These are phyloP conservation scores for Phytopythium litorale DNA, from an alignment of 352 stramenopile genomes.

Conservation along the genomic window DNA sequence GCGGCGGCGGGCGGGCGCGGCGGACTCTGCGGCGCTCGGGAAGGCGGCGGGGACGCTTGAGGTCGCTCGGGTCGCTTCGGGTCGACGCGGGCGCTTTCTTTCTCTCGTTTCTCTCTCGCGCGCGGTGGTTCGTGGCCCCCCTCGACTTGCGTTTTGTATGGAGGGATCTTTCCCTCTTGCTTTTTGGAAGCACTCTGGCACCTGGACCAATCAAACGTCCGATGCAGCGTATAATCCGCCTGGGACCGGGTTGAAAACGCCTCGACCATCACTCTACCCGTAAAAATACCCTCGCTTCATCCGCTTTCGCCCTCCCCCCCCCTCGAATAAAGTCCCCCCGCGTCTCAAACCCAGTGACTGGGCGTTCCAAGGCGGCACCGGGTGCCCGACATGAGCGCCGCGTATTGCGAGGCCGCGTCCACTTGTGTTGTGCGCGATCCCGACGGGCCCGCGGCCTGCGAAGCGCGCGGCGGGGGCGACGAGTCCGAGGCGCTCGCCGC, in stretches of 20 bases:
- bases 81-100: not conserved
- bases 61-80: not conserved
- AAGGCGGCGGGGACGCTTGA: not conserved
- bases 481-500: not conserved
- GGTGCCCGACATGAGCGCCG: not conserved
- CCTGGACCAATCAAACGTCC: no score
- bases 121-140: no score
- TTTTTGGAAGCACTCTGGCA: no score
- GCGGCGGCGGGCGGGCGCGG: not conserved
- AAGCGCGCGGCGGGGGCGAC: not conserved
- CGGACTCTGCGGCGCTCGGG: not conserved
- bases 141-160: constrained; percentile 15
- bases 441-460: not conserved
- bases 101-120: constrained; percentile 2
- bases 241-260: no score
- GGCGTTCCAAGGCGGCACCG: no score
- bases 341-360: no score
- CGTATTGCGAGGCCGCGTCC: not conserved
- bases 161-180: no score
- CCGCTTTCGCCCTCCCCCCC: no score
- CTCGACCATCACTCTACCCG: not conserved
- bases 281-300: no score
- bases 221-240: constrained; percentile 1
- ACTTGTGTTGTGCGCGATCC: constrained; percentile 2
- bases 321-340: not conserved